These are phyloP conservation scores for Nicotiana knightiana DNA, from an alignment of 257 asterid genomes.

Conservation along the genomic window DNA sequence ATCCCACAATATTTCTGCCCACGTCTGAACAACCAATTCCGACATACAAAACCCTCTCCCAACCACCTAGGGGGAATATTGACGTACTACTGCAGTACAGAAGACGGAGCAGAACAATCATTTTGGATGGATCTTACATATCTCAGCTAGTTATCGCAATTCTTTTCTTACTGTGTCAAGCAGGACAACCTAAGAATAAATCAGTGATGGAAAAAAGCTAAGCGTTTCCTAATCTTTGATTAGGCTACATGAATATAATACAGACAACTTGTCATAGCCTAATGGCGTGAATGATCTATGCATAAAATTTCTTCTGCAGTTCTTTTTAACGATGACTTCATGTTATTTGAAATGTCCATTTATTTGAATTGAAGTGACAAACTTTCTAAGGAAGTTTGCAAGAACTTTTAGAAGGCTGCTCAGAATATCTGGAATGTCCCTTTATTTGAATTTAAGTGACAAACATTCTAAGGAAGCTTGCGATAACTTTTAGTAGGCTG, in stretches of 20 bases:
- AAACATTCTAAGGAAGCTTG: neutral
- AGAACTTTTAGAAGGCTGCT: neutral
- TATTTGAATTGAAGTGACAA: neutral
- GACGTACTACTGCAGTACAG: neutral
- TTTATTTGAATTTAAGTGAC: neutral
- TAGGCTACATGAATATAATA: neutral
- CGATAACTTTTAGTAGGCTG: neutral
- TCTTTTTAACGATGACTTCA: neutral
- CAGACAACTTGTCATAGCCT: neutral
- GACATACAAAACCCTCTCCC: neutral
- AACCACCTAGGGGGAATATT: neutral
- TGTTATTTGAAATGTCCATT: neutral
- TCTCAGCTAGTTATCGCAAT: neutral
- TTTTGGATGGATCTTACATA: neutral
- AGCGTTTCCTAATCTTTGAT: neutral
- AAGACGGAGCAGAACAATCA: neutral
- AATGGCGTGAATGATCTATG: neutral
- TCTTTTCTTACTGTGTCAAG: neutral
- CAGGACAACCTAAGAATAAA: neutral
- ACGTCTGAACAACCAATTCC: neutral
- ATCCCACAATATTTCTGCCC: neutral
- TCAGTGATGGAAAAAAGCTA: neutral
- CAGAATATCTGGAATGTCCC: neutral
- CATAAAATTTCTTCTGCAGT: neutral
- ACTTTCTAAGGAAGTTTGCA: neutral